A percentile compares a stretch with the other conserved stretches of the same genome.
Evolutionary conservation across 805 yeast species (phyloP).

Genomic region (Wickerhamiella kazuoi): DNA sequence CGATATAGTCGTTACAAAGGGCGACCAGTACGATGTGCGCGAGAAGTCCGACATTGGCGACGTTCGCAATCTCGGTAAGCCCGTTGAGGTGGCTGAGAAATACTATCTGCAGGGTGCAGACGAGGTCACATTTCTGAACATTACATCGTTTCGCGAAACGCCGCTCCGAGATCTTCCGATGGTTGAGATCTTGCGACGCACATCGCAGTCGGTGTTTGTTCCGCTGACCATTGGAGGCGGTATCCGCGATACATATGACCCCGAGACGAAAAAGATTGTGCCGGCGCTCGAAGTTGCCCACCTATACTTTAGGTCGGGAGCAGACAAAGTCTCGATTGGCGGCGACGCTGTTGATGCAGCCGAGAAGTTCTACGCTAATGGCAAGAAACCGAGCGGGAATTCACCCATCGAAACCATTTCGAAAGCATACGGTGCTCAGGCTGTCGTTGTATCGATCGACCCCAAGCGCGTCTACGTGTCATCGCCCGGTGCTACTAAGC

Average conservation of each 20-base stretch:
- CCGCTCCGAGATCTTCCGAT: conserved; percentile 89
- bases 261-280: conserved; percentile 49
- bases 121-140: conserved; percentile 85
- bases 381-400: conserved; percentile 43
- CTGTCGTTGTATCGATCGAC: conserved; percentile 96
- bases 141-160: conserved; percentile 88
- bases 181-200: conserved; percentile 67
- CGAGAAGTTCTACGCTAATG: conserved; percentile 50
- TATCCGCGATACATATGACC: conserved; percentile 75
- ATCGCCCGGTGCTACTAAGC: conserved; percentile 40
- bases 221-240: conserved; percentile 99
- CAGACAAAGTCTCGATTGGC: conserved; percentile 97
- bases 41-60: conserved; percentile 35
- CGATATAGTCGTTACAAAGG: conserved; percentile 93
- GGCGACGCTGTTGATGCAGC: conserved; percentile 91
- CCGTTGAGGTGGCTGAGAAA: conserved; percentile 80
- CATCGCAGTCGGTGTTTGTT: conserved; percentile 85
- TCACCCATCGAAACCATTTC: conserved; percentile 91
- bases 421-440: conserved; percentile 83
- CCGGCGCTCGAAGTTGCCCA: conserved; percentile 86
- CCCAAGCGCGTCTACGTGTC: conserved; percentile 75
- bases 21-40: conserved; percentile 95
- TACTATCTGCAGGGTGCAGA: conserved; percentile 94
- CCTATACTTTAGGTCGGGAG: conserved; percentile 86
- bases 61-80: conserved; percentile 90